Evolutionary conservation across 352 stramenopile species (phyloP), one percentile per base, ranked within the genome.

Genomic region (Pythium dissimile): DNA sequence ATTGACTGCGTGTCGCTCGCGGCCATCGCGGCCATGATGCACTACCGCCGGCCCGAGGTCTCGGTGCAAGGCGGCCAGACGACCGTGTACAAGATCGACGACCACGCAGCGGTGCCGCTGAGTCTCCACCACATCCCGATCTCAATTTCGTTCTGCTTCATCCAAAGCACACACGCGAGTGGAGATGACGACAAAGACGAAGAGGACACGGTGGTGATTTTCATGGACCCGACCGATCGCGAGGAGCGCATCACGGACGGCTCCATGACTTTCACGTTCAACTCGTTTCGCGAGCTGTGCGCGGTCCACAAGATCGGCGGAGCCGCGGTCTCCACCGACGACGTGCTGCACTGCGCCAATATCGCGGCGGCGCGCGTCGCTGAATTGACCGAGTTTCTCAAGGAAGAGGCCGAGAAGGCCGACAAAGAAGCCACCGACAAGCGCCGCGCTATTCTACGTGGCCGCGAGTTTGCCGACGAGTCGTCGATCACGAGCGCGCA

Each of bases 111-210:
- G 50, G 81, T 97, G 31, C 91, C 94, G 20, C 70, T 98, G 27
- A 96, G 90, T 62, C 74, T 98, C 54, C 94, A 98, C 77, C 95
- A 98, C 75, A 92, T 96, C 31, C 95, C 95, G n/a, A 81, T 98
- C 38, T 97, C 88, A 21, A 86, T 98, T 47, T 97, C 91, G n/a
- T 98, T 98, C 52, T 85, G 80, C 69, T 89, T 92, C 32, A 51
- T 92, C 21, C 66, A 88, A 52, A 58, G 51, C 37, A 58, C 59
- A 16, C 47, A 72, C n/a, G 24, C 52, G 27, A 54, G 52, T 34
- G 31, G 13, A 35, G 48, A 62, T 26, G 63, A 79, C 30, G 64
- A 69, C 24, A 48, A 68, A 20, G 61, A 79, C 26, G 64, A 69
- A 24, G 51, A 68, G 18, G 61, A 79, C 26, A 58, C 67, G 37